phyloP scores from a whole-genome alignment of 345 rosid species.

The Fremontodendron californicum region DNA sequence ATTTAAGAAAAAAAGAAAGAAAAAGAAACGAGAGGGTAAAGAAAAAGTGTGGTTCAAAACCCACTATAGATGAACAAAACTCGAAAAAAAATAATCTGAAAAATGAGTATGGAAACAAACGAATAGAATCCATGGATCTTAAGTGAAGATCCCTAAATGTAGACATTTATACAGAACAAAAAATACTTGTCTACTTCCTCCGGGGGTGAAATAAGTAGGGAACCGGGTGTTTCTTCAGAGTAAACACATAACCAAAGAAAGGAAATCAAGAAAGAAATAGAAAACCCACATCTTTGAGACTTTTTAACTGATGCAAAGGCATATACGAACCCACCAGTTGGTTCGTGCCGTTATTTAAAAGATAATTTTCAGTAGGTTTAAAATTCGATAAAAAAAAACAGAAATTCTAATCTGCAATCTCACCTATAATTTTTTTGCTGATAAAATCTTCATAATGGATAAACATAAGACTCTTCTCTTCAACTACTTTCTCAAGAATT shows the following conservation, averaged over 20 bases:
- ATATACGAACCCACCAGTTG: too few relatives aligned
- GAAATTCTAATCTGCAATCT: too few relatives aligned
- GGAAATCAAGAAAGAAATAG: not conserved
- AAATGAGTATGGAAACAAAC: not conserved
- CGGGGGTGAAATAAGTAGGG: too few relatives aligned
- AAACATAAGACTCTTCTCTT: constrained; percentile 31
- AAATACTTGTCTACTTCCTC: too few relatives aligned
- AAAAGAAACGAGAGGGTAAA: not conserved
- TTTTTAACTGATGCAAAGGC: not conserved
- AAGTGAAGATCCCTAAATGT: constrained; percentile 13
- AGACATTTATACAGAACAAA: constrained; percentile 26
- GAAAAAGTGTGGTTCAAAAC: not conserved
- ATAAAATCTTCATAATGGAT: constrained; percentile 11
- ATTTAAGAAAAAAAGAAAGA: too few relatives aligned
- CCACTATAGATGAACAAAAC: not conserved
- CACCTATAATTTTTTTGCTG: constrained; percentile 30
- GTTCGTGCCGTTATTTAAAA: too few relatives aligned
- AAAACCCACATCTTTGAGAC: not conserved
- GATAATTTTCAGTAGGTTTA: too few relatives aligned
- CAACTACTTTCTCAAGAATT: constrained; percentile 35
- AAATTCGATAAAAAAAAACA: too few relatives aligned
- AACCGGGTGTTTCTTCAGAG: not conserved
- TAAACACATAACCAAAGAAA: too few relatives aligned
- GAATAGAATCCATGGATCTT: constrained; percentile 14
- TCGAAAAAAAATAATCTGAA: not conserved